A percentile compares a stretch with the other conserved stretches of the same genome.
phyloP scores from a whole-genome alignment of 2,329 filamentous ascomycete genomes.

The Leptographium flavum region DNA sequence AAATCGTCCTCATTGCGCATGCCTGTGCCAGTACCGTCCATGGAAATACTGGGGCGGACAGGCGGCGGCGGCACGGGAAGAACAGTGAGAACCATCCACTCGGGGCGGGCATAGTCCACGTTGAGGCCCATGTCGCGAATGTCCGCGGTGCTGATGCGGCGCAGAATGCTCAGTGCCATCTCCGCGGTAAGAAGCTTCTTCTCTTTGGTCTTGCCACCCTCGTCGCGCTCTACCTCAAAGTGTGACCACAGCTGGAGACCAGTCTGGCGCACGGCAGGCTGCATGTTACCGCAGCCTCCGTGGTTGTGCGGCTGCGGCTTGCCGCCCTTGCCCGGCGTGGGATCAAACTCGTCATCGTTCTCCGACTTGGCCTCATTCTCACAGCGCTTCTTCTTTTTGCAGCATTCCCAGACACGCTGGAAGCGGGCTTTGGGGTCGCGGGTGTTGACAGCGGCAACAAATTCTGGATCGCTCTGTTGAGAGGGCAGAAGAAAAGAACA shows the following conservation, averaged over 20 bases:
- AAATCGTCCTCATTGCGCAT: constrained; percentile 96
- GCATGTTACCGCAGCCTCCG: constrained; percentile 83
- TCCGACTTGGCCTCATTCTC: constrained; percentile 55
- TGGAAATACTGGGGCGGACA: constrained; percentile 90
- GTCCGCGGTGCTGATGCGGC: constrained; percentile 68
- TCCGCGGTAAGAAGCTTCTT: constrained; percentile 73
- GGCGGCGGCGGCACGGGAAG: constrained; percentile 90
- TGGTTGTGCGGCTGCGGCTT: constrained; percentile 46
- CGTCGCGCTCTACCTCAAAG: constrained; percentile 65
- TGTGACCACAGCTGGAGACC: constrained; percentile 69
- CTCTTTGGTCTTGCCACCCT: constrained; percentile 58
- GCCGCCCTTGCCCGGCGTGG: constrained; percentile 32
- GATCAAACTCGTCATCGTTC: constrained; percentile 51
- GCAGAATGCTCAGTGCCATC: constrained; percentile 74
- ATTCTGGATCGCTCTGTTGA: constrained; percentile 64
- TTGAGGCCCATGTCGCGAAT: constrained; percentile 81
- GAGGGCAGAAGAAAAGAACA: constrained; percentile 18
- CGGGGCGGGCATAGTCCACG: constrained; percentile 85
- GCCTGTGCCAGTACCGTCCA: constrained; percentile 85
- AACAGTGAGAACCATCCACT: constrained; percentile 97
- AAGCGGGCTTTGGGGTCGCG: constrained; percentile 93
- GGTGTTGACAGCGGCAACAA: constrained; percentile 64
- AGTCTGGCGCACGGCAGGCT: constrained; percentile 77
- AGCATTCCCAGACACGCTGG: constrained; percentile 79
- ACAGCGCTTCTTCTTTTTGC: constrained; percentile 77